These are phyloP conservation scores for Clonostachys byssicola DNA, from an alignment of 2,329 filamentous ascomycete species.

Conservation along the genomic window DNA sequence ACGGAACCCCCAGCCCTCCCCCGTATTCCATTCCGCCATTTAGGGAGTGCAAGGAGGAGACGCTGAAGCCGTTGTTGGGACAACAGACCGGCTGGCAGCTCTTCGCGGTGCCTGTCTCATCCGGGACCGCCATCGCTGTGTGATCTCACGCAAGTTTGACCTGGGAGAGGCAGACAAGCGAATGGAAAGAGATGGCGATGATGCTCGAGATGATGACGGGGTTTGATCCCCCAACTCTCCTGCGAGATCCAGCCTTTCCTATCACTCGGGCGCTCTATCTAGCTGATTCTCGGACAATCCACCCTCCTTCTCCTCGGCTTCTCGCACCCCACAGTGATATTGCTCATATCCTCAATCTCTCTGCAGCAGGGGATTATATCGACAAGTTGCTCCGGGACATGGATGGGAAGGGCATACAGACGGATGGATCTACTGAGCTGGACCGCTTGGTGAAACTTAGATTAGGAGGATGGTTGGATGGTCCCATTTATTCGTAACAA, in stretches of 20 bases:
- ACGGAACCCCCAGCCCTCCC: constrained; percentile 5
- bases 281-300: constrained; percentile 13
- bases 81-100: constrained; percentile 2
- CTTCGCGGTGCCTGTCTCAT: constrained; percentile 4
- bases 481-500: too few species aligned
- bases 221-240: too few species aligned
- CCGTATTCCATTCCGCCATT: constrained; percentile 3
- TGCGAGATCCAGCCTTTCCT: constrained; percentile 10
- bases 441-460: too few species aligned
- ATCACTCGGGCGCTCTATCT: constrained; percentile 19
- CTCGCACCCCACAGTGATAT: constrained; percentile 25
- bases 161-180: constrained; percentile 1
- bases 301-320: constrained; percentile 22
- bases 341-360: constrained; percentile 22
- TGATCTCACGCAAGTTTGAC: constrained; percentile 6
- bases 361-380: constrained; percentile 22
- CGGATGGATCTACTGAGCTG: too few species aligned
- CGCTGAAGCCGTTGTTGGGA: constrained; percentile 2
- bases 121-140: constrained; percentile 6
- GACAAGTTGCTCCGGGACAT: constrained; percentile 12
- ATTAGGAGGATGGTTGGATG: too few species aligned
- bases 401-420: too few species aligned
- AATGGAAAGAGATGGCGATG: neutral
- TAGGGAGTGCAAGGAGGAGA: neutral
- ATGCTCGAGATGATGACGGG: constrained; percentile 4